Base-by-base conservation (phyloP, 139 green algal species). In the Pleodorina starrii region DNA sequence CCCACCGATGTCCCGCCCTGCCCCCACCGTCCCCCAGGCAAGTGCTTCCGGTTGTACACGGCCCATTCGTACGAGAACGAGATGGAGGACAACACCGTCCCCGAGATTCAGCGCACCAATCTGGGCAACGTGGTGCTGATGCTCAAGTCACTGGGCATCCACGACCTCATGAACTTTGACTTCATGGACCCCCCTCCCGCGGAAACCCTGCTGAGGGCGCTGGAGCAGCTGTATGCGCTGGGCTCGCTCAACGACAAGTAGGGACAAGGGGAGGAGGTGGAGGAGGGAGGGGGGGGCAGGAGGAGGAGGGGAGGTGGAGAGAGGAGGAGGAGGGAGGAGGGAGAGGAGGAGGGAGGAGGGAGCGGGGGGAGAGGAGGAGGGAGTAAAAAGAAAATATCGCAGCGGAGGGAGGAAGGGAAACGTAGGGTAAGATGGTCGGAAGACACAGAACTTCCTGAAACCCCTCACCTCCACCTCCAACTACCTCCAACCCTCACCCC, bases 31-130 rank as follows among this genome's bases (percentile, higher is more conserved):
- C 68, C 3, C 71, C 72, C 97, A 12, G 98, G 98, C 79, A 99
- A 99, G 92, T 99, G 96, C 92, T 99, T 98, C 93, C 95, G 98
- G 16, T 95, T 99, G 82, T 99, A 99, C 95, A 99, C 98, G 5
- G 94, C 94, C 36, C 98, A 96, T 94, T 96, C 95, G 1, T 99
- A 96, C 90, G 94, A 98, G 89, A 95, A 99, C 88, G 98, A 99
- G 95, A 93, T 99, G 93, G 98, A 99, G 50, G 97, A 98, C 78
- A 99, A 98, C 94, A 99, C 98, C 9, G 95, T 99, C 63, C 98
- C 98, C 42, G 98, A 99, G 94, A 99, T 99, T 84, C 97, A 99
- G 93, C 93, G 98, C 63, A 99, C 97, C 54, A 99, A 99, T 91
- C 94, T 99, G 25, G 97, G 90, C 89, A 89, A 73, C 81, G 81